phyloP scores from a whole-genome alignment of 768 basidiomycete genomes.

The Pseudohyphozyma bogoriensis region DNA sequence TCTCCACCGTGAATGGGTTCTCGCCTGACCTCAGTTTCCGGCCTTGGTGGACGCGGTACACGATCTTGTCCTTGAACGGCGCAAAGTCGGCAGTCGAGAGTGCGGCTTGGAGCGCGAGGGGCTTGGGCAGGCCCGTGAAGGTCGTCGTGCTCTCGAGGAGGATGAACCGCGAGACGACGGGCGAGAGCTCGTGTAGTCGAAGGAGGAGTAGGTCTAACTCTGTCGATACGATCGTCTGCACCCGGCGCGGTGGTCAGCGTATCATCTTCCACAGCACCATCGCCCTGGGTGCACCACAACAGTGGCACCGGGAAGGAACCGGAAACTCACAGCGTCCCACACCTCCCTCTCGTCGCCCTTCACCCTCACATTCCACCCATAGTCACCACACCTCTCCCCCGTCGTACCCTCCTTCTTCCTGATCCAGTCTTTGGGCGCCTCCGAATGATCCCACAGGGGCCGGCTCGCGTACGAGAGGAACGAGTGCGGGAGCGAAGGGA shows the following conservation, averaged over 20 bases:
- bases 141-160: constrained; percentile 54
- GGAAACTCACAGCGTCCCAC: constrained; percentile 46
- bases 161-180: constrained; percentile 52
- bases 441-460: constrained; percentile 50
- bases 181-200: constrained; percentile 52
- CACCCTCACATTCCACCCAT: constrained; percentile 47
- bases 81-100: constrained; percentile 44
- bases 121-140: constrained; percentile 53
- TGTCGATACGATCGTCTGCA: constrained; percentile 46
- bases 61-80: constrained; percentile 49
- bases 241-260: no score
- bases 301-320: neutral
- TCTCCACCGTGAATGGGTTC: constrained; percentile 49
- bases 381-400: constrained; percentile 46
- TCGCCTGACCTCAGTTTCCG: constrained; percentile 36
- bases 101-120: constrained; percentile 41
- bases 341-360: constrained; percentile 37
- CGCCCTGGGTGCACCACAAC: no score
- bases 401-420: constrained; percentile 48
- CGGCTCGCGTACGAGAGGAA: neutral
- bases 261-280: no score
- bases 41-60: constrained; percentile 43
- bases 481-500: neutral
- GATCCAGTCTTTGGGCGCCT: constrained; percentile 47
- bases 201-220: constrained; percentile 58